Conservation (phyloP, 1,284 basidiomycete genomes). For the Cronartium ribicola region DNA sequence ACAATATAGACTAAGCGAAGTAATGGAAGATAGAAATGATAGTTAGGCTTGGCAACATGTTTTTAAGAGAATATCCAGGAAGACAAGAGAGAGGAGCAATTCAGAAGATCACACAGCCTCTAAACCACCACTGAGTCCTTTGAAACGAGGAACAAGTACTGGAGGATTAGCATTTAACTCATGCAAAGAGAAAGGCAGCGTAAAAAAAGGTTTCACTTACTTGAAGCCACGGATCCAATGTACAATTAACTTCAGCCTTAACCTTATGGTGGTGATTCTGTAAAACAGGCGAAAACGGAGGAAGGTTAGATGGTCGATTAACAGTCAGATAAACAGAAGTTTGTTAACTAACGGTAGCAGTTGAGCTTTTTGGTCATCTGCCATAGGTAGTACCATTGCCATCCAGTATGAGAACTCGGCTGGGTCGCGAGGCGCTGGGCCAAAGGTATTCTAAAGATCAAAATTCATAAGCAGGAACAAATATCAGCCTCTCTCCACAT, state of each 20-base stretch:
- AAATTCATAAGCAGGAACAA: constrained; percentile 45
- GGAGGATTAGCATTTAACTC: neutral
- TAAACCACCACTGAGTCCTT: constrained; percentile 4
- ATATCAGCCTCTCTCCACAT: neutral
- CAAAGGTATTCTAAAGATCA: constrained; percentile 58
- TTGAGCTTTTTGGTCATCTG: constrained; percentile 86
- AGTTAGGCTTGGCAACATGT: too few relatives aligned
- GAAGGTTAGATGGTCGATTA: neutral
- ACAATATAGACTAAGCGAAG: neutral
- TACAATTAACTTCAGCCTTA: constrained; percentile 1
- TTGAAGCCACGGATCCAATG: neutral
- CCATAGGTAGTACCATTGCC: constrained; percentile 83
- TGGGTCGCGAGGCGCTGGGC: constrained; percentile 62
- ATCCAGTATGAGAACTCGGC: constrained; percentile 82
- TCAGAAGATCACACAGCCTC: neutral
- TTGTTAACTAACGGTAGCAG: constrained; percentile 61
- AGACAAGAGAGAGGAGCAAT: neutral
- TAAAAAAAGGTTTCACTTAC: neutral
- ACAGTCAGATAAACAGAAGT: neutral
- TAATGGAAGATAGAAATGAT: constrained; percentile 30
- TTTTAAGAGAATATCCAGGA: too few relatives aligned
- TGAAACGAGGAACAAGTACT: neutral
- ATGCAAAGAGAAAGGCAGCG: neutral
- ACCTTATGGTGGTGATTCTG: neutral
- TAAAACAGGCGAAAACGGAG: constrained; percentile 5